Base-by-base conservation (phyloP, 176 grass and related monocot species). In the Avena atlantica region DNA sequence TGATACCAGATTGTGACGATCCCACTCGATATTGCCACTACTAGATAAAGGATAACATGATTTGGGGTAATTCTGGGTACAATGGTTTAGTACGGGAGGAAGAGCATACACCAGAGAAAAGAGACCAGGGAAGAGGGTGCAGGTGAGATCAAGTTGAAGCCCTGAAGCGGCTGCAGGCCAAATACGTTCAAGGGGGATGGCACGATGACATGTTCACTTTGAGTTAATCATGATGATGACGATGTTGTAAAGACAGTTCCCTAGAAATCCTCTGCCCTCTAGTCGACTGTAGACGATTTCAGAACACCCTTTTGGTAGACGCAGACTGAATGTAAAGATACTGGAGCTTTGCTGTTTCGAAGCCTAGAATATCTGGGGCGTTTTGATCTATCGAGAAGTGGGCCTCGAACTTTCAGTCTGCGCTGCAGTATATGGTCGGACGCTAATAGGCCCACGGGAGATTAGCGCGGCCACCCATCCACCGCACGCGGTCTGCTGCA, bases 101-200 rank as follows among this genome's bases (percentile, higher is more conserved):
- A 40, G 37, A 31, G 37, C 5, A 40, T 40, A 40, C 37, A 40
- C 6, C 5, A 40, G 37, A 31, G 37, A 40, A 40, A 6, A 40
- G 37, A 40, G 37, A 40, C 0, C 4, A 40, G 37, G 5, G 37
- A 6, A 6, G 29, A 31, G 29, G 29, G 2, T 31, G 29, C 29
- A 31, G 29, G 3, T 19, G 64, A 4, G 67, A 83, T 86, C 86
- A 94, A 20, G 55, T 34, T 2, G 88, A 92, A 89, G 52, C n/a
- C 52, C 79, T 98, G 16, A 82, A 9, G 66, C 62, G 21, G 82
- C 88, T 98, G 66, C 81, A 85, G 57, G 78, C 74, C 19, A 98
- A 88, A 81, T 98, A 95, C 56, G 78, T 91, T 85, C 81, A 37
- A 16, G 88, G 83, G 58, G 88, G 88, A 84, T 93, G 47, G 83